Conservation (phyloP, 495 filamentous ascomycete species). For the Penicillium paxilli region DNA sequence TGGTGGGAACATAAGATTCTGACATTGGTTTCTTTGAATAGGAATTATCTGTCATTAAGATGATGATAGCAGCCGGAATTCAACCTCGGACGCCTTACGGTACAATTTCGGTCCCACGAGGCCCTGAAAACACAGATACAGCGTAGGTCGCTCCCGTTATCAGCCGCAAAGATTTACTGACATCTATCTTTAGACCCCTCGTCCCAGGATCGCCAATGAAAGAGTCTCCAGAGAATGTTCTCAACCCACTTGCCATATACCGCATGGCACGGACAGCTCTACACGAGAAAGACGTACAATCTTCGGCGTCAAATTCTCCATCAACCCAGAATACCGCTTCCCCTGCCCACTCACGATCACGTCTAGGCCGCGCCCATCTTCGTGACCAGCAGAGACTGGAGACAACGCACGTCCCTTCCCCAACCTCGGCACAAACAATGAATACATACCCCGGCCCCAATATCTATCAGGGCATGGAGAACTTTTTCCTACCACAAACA, state of each 20-base stretch:
- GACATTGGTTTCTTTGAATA: too few species aligned
- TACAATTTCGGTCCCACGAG: neutral
- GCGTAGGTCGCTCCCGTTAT: constrained; percentile 1
- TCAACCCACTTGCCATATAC: constrained; percentile 24
- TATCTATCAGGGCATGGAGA: neutral
- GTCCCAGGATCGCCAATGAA: constrained; percentile 10
- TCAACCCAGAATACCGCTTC: constrained; percentile 1
- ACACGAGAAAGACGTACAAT: constrained; percentile 10
- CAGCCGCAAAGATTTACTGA: neutral
- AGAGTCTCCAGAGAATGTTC: constrained; percentile 16
- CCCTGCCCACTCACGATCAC: neutral
- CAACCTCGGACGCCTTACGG: neutral
- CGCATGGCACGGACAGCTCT: constrained; percentile 24
- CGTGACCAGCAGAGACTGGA: neutral
- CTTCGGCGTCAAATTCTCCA: constrained; percentile 2
- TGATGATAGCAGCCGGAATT: constrained; percentile 18
- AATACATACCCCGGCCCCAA: neutral
- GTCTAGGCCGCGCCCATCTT: neutral
- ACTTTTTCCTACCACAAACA: neutral
- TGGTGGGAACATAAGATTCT: neutral
- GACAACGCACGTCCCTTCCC: neutral
- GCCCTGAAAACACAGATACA: neutral
- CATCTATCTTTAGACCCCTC: neutral
- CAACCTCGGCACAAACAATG: neutral
- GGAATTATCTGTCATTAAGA: constrained; percentile 18